A percentile compares a stretch with the other conserved stretches of the same genome.
Conservation (phyloP, 2,329 filamentous ascomycete species). For the Colletotrichum sp. region DNA sequence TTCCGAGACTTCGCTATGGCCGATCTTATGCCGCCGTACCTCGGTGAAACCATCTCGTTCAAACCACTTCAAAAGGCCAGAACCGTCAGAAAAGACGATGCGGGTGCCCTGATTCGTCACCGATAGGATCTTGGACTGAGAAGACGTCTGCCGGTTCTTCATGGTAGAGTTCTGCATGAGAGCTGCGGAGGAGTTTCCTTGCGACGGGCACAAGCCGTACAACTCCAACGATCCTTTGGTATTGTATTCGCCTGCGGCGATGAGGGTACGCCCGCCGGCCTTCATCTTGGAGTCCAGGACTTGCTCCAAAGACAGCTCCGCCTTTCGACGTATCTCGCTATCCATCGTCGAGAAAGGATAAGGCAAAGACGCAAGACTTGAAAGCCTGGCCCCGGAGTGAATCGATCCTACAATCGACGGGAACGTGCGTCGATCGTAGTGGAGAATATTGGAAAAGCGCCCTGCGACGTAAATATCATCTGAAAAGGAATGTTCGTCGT, state of each 20-base stretch:
- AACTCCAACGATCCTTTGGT: slow-evolving; percentile 88
- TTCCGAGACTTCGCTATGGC: slow-evolving; percentile 54
- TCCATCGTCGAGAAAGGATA: slow-evolving; percentile 69
- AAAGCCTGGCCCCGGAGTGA: slow-evolving; percentile 82
- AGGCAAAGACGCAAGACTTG: slow-evolving; percentile 73
- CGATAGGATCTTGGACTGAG: slow-evolving; percentile 79
- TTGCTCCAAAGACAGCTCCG: slow-evolving; percentile 59
- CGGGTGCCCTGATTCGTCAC: slow-evolving; percentile 82
- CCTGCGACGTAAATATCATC: slow-evolving; percentile 88
- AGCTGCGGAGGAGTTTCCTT: slow-evolving; percentile 15
- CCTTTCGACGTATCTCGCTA: slow-evolving; percentile 60
- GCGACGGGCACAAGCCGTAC: slow-evolving; percentile 63
- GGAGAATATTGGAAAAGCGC: slow-evolving; percentile 85
- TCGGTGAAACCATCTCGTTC: slow-evolving; percentile 80
- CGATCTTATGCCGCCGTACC: slow-evolving; percentile 58
- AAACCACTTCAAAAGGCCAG: slow-evolving; percentile 87
- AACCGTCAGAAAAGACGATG: slow-evolving; percentile 82
- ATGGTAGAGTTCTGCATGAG: slow-evolving; percentile 52
- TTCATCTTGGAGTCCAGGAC: slow-evolving; percentile 58
- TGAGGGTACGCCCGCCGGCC: slow-evolving; percentile 66
- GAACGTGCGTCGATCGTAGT: slow-evolving; percentile 88
- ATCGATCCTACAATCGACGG: slow-evolving; percentile 77
- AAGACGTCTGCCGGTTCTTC: slow-evolving; percentile 85
- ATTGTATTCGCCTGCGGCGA: slow-evolving; percentile 90
- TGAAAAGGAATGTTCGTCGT: slow-evolving; percentile 59